Evolutionary conservation across 2,329 filamentous ascomycete genomes (phyloP).

Genomic region (Colletotrichum phormii): DNA sequence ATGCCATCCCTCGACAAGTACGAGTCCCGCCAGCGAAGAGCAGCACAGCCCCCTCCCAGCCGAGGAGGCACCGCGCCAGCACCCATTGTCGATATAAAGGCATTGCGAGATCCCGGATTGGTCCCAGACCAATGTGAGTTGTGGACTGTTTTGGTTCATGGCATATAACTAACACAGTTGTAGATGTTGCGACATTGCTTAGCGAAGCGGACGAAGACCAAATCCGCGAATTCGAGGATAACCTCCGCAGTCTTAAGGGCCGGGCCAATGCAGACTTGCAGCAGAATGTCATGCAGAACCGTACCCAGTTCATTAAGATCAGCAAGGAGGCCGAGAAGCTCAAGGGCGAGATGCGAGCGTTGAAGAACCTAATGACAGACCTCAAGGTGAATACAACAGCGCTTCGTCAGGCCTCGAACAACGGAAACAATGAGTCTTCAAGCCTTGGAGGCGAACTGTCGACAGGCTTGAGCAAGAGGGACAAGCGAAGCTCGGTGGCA

Average conservation of each 20-base stretch:
- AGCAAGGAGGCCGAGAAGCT: slow-evolving; percentile 99
- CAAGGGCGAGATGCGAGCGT: slow-evolving; percentile 92
- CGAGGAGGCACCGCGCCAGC: slow-evolving; percentile 62
- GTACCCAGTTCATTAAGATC: slow-evolving; percentile 98
- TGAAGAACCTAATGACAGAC: slow-evolving; percentile 92
- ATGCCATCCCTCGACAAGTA: slow-evolving; percentile 72
- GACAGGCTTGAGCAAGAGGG: slow-evolving; percentile 71
- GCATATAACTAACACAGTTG: slow-evolving; percentile 28
- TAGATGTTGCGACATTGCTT: slow-evolving; percentile 75
- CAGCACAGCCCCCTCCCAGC: slow-evolving; percentile 65
- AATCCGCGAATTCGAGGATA: slow-evolving; percentile 83
- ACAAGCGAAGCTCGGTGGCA: slow-evolving; percentile 90
- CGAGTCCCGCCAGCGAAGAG: slow-evolving; percentile 58
- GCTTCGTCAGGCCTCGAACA: slow-evolving; percentile 69
- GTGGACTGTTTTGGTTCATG: neutral
- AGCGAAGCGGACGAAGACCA: slow-evolving; percentile 89
- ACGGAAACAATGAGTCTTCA: slow-evolving; percentile 60
- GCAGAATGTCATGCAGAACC: slow-evolving; percentile 96
- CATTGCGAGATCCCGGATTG: slow-evolving; percentile 82
- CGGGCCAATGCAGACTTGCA: slow-evolving; percentile 87
- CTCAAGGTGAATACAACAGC: slow-evolving; percentile 82
- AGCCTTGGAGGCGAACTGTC: slow-evolving; percentile 64
- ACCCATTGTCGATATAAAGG: slow-evolving; percentile 80
- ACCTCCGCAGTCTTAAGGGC: slow-evolving; percentile 80
- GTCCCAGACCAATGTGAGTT: slow-evolving; percentile 80